Evolutionary conservation across 768 basidiomycete genomes (phyloP).

Genomic region (Glaciozyma antarctica): DNA sequence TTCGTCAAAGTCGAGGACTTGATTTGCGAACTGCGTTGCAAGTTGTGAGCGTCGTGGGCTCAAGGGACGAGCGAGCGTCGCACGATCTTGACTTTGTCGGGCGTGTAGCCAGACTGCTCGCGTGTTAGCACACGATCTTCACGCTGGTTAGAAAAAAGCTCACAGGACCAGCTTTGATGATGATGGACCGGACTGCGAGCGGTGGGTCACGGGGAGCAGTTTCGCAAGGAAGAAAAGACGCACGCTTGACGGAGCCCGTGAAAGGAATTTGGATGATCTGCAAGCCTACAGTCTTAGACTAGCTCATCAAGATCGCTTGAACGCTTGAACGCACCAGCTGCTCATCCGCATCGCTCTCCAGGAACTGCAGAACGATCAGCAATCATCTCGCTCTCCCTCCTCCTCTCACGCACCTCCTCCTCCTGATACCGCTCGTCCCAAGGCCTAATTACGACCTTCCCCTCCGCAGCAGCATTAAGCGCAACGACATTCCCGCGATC

Average conservation of each 20-base stretch:
- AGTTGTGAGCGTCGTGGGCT: background rate
- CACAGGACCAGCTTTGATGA: conserved; percentile 40
- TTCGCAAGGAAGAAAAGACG: background rate
- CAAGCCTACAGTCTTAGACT: conserved; percentile 1
- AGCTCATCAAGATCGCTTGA: background rate
- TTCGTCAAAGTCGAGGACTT: conserved; percentile 36
- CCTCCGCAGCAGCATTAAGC: conserved; percentile 39
- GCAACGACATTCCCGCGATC: conserved; percentile 39
- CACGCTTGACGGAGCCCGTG: conserved; percentile 20
- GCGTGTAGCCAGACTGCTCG: conserved; percentile 26
- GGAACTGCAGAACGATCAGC: conserved; percentile 30
- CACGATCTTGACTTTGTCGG: conserved; percentile 37
- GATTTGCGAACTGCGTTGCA: conserved; percentile 23
- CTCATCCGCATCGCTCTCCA: conserved; percentile 42
- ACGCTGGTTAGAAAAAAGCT: conserved; percentile 11
- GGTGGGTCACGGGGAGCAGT: conserved; percentile 25
- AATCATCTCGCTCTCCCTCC: background rate
- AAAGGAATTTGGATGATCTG: conserved; percentile 35
- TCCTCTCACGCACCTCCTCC: conserved; percentile 4
- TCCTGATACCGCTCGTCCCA: conserved; percentile 40
- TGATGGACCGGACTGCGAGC: conserved; percentile 40
- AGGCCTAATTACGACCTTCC: conserved; percentile 39
- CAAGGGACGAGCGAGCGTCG: conserved; percentile 10
- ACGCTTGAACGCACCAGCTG: conserved; percentile 6
- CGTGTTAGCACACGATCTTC: too few relatives aligned